Evolutionary conservation across 2,329 filamentous ascomycete species (phyloP), one percentile per base, ranked within the genome.

Genomic region (Phoma herbarum): DNA sequence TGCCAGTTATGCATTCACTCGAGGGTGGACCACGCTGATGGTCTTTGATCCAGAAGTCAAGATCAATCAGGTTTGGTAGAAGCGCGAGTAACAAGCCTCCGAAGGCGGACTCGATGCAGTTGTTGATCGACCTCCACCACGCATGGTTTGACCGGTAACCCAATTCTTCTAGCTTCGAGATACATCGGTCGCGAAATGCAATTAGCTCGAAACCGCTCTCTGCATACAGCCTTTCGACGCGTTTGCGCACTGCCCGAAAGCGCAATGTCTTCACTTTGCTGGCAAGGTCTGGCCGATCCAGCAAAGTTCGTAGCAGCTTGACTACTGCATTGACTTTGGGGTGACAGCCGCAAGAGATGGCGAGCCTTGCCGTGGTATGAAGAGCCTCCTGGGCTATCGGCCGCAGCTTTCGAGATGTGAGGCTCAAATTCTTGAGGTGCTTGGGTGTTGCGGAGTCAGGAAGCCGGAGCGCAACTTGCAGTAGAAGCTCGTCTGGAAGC

Each of bases 91-190:
- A 39, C 3, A 70, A 16, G 3, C 69, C 69, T 11, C 57, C 65
- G 26, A 66, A 70, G 1, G 65, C 65, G 5, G 66, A 70, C 25
- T 72, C 68, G n/a, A 72, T 54, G 12, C 61, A 63, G 39, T 69
- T 66, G 16, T 62, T 54, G 22, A 70, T 47, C 3, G 65, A 67
- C 11, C 57, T 43, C 25, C 44, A 52, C 68, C 69, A 72, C 7
- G 62, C 57, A 25, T 68, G 59, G 4, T 41, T 55, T 10, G 45
- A 45, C 1, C 14, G 11, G 49, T 63, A 65, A 0, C 63, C 63
- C 5, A 69, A 37, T 12, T 56, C 56, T 43, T 56, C 45, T 10
- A 69, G 28, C 33, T 57, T 53, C 20, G 28, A 35, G 4, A 66
- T 28, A 48, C 63, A 63, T 39, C 50, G 39, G 12, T 55, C 35